A percentile compares a stretch with the other conserved stretches of the same genome.
These are phyloP conservation scores for Thalassiosira hispida DNA, from an alignment of 352 stramenopile species.

Conservation along the genomic window DNA sequence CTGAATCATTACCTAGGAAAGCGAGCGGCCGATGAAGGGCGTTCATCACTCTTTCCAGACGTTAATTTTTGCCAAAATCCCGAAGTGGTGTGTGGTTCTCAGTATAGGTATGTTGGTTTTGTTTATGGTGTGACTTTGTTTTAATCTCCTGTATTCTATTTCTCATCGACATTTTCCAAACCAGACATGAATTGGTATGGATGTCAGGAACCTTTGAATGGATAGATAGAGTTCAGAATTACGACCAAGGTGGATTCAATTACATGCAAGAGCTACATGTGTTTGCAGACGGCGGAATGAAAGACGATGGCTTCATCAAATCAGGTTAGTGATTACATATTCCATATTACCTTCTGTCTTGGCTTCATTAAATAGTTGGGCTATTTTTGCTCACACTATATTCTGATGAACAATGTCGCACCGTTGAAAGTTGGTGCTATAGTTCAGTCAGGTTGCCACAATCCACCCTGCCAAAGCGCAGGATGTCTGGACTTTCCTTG, in stretches of 20 bases:
- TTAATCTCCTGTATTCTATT: no score
- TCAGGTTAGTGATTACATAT: no score
- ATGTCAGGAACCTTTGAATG: constrained; percentile 44
- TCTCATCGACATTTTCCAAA: not conserved
- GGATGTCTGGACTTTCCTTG: constrained; percentile 31
- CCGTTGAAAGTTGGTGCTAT: constrained; percentile 28
- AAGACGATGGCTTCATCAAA: constrained; percentile 38
- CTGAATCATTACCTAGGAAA: constrained; percentile 54
- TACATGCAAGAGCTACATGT: constrained; percentile 33
- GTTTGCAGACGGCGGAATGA: constrained; percentile 41
- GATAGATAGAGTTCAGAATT: constrained; percentile 40
- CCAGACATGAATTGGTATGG: constrained; percentile 42
- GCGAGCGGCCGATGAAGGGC: constrained; percentile 20
- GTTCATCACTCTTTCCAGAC: constrained; percentile 29
- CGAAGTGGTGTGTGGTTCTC: constrained; percentile 19
- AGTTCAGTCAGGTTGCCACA: constrained; percentile 36
- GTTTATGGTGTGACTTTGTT: not conserved
- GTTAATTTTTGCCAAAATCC: constrained; percentile 54
- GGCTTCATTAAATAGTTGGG: no score
- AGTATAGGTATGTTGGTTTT: not conserved
- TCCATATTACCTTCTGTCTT: no score
- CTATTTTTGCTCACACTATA: no score
- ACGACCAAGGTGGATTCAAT: constrained; percentile 42
- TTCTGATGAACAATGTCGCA: no score
- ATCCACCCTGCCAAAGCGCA: constrained; percentile 35